Conservation (phyloP, 192 early-diverging fungal species). For the Polychytrium aggregatum region DNA sequence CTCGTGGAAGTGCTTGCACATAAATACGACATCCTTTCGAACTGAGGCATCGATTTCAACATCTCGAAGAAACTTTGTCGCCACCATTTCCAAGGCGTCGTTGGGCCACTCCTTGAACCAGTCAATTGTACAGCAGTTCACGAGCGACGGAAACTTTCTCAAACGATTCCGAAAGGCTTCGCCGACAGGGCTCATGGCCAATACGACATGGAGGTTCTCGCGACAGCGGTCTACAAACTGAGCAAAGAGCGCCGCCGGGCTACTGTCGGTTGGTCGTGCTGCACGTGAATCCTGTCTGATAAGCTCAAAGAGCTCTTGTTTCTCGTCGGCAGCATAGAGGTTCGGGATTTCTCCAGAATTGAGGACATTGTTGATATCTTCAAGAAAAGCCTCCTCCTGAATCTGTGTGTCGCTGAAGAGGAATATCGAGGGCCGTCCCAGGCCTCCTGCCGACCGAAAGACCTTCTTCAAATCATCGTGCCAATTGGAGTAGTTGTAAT, state of each 20-base stretch:
- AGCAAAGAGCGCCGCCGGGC: conserved; percentile 33
- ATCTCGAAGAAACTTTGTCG: conserved; percentile 38
- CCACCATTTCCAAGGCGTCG: conserved; percentile 47
- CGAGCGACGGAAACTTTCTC: conserved; percentile 43
- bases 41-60: conserved; percentile 36
- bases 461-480: conserved; percentile 52
- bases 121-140: conserved; percentile 54
- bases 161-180: conserved; percentile 46
- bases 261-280: conserved; percentile 22
- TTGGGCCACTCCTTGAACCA: conserved; percentile 55
- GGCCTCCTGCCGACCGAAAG: conserved; percentile 36
- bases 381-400: conserved; percentile 47
- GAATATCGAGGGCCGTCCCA: conserved; percentile 41
- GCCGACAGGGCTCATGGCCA: conserved; percentile 49
- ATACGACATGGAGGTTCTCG: conserved; percentile 43
- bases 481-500: conserved; percentile 43
- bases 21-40: conserved; percentile 32
- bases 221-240: conserved; percentile 43
- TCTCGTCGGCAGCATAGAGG: conserved; percentile 43
- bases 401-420: conserved; percentile 52
- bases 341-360: conserved; percentile 53
- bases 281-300: conserved; percentile 27
- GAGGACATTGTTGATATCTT: conserved; percentile 52
- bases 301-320: conserved; percentile 47
- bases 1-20: conserved; percentile 54